A percentile compares a stretch with the other conserved stretches of the same genome.
Conservation (phyloP, 208 protist genomes). For the Leishmania tropica region DNA sequence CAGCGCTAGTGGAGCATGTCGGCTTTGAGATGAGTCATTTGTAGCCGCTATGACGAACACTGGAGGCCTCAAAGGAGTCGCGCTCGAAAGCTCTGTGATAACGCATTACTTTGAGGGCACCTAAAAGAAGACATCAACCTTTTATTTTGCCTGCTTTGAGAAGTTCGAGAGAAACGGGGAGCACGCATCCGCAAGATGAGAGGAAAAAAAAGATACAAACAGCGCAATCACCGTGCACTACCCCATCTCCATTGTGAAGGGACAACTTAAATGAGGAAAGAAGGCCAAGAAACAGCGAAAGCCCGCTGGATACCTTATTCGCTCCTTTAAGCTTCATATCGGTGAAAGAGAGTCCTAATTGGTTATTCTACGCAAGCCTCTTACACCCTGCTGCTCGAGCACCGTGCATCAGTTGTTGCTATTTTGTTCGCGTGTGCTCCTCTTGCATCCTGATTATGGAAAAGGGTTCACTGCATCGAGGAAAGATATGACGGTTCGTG, state of each 20-base stretch:
- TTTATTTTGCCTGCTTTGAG: background rate
- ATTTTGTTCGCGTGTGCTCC: background rate
- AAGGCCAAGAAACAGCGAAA: background rate
- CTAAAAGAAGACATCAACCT: background rate
- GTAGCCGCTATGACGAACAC: background rate
- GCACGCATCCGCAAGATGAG: too few species aligned
- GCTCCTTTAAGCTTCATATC: background rate
- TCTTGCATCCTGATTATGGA: conserved; percentile 40
- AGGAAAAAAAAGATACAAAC: background rate
- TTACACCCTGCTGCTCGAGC: background rate
- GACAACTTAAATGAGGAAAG: background rate
- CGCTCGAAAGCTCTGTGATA: too few species aligned
- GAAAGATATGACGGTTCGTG: conserved; percentile 76
- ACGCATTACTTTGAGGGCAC: background rate
- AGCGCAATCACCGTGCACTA: background rate
- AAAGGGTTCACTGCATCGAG: conserved; percentile 85
- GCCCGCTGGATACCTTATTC: background rate
- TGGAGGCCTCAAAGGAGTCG: background rate
- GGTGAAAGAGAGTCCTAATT: conserved; percentile 19
- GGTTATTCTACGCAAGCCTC: conserved; percentile 17
- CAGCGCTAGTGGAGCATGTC: background rate
- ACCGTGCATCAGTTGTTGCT: background rate
- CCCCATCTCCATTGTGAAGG: background rate
- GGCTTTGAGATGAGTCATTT: background rate
- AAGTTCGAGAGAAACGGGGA: background rate